Conservation (phyloP, 192 early-diverging fungal species). For the Neocallimastix lanati region DNA sequence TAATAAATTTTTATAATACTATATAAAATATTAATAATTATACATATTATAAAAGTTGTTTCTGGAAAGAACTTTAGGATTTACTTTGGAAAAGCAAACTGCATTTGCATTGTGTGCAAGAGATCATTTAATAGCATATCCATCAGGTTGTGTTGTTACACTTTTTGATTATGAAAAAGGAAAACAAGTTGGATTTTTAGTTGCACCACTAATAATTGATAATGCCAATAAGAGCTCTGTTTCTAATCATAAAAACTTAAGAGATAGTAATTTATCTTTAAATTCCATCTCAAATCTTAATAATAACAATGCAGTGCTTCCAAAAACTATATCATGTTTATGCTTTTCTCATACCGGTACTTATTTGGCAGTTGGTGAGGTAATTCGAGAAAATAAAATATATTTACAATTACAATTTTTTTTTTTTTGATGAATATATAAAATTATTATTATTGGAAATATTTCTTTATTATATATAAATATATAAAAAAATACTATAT, state of each 20-base stretch:
- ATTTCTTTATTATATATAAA: no score
- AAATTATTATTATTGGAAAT: no score
- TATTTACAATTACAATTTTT: neutral
- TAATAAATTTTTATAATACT: no score
- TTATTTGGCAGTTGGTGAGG: slow-evolving; percentile 60
- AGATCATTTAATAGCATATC: slow-evolving; percentile 40
- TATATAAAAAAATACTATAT: no score
- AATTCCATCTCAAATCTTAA: slow-evolving; percentile 5
- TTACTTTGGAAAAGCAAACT: neutral
- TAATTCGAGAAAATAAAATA: slow-evolving; percentile 3
- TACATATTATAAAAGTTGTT: neutral
- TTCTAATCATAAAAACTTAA: neutral
- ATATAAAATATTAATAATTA: no score
- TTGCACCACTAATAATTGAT: slow-evolving; percentile 10
- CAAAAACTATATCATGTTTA: slow-evolving; percentile 53
- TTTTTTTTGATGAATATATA: no score
- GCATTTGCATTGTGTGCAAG: slow-evolving; percentile 8
- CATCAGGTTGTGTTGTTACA: slow-evolving; percentile 52
- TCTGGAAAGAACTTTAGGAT: neutral
- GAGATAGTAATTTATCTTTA: neutral
- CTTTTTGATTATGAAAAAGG: slow-evolving; percentile 54
- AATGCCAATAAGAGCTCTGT: neutral
- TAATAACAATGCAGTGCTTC: slow-evolving; percentile 5
- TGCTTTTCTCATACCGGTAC: slow-evolving; percentile 49
- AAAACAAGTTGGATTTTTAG: slow-evolving; percentile 39